These are phyloP conservation scores for Cicer arietinum DNA, from an alignment of 306 rosid species.

Conservation along the genomic window DNA sequence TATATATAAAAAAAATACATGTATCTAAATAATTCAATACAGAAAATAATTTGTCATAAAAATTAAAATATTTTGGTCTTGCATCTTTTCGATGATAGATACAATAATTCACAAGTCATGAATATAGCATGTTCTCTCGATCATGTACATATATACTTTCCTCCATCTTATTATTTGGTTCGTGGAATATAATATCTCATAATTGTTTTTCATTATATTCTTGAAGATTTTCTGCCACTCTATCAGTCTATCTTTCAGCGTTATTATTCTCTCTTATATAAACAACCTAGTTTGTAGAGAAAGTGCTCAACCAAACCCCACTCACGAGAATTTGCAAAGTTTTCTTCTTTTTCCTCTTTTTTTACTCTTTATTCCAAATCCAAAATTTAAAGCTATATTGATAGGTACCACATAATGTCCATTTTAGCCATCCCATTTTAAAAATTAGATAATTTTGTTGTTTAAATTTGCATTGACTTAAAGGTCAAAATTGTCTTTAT, in stretches of 20 bases:
- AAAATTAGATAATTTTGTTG: slow-evolving; percentile 8
- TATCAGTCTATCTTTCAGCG: slow-evolving; percentile 44
- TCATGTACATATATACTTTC: slow-evolving; percentile 47
- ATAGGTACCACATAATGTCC: slow-evolving; percentile 46
- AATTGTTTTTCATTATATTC: slow-evolving; percentile 54
- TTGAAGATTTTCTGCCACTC: slow-evolving; percentile 53
- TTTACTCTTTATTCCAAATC: slow-evolving; percentile 83
- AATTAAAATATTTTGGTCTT: slow-evolving; percentile 4
- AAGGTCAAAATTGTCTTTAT: slow-evolving; percentile 52
- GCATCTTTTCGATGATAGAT: neutral
- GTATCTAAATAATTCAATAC: neutral
- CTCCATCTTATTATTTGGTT: slow-evolving; percentile 50
- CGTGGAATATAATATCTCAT: slow-evolving; percentile 52
- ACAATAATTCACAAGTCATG: slow-evolving; percentile 38
- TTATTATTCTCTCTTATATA: slow-evolving; percentile 46
- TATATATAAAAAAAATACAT: no score
- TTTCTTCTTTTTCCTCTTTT: slow-evolving; percentile 51
- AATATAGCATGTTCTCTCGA: slow-evolving; percentile 23
- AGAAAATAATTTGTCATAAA: neutral
- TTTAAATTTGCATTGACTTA: slow-evolving; percentile 23
- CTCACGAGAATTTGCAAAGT: slow-evolving; percentile 61
- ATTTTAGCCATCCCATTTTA: slow-evolving; percentile 46
- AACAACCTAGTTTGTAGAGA: slow-evolving; percentile 59
- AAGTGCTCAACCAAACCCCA: slow-evolving; percentile 75
- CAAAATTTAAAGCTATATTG: slow-evolving; percentile 66